Evolutionary conservation across 306 rosid species (phyloP).

Genomic region (Trifolium repens): DNA sequence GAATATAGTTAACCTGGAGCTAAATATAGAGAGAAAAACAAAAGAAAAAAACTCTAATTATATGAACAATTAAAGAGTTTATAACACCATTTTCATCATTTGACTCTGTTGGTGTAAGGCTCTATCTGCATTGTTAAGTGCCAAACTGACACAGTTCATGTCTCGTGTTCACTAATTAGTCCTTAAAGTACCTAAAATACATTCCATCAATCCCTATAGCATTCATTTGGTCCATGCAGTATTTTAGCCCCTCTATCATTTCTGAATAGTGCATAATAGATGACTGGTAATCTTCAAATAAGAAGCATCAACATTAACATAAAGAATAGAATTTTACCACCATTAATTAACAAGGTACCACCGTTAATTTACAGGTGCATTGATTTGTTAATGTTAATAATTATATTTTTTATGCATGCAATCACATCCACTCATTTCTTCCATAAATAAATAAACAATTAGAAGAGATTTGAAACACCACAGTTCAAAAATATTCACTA

Average conservation of each 20-base stretch:
- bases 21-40: background rate
- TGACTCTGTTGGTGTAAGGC: no score
- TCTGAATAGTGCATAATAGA: background rate
- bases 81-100: background rate
- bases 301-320: background rate
- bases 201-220: background rate
- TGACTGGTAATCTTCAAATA: background rate
- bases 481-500: no score
- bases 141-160: background rate
- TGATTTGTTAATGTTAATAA: background rate
- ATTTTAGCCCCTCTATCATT: background rate
- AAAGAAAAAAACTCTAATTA: no score
- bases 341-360: background rate
- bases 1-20: background rate
- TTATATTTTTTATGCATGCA: background rate
- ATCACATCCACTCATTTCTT: background rate
- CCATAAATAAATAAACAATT: background rate
- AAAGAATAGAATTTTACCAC: background rate
- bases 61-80: background rate
- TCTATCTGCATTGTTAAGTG: no score
- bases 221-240: background rate
- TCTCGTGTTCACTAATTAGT: background rate
- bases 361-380: background rate
- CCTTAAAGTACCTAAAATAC: background rate
- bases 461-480: background rate